A percentile compares a stretch with the other conserved stretches of the same genome.
Evolutionary conservation across 495 filamentous ascomycete species (phyloP).

Genomic region (Talaromyces proteolyticus): DNA sequence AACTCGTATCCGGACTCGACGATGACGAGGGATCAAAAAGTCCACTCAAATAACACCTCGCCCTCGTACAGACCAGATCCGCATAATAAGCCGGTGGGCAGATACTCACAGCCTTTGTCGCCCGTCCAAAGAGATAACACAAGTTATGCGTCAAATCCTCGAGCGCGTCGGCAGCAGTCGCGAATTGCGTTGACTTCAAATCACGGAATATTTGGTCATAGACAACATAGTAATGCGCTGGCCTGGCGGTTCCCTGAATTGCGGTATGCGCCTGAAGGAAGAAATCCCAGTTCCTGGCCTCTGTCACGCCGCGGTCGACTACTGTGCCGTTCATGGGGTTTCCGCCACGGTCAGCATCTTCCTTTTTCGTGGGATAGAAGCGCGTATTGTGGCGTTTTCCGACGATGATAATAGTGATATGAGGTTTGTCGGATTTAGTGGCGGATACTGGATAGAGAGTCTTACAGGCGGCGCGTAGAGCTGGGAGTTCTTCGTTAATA

Average conservation of each 20-base stretch:
- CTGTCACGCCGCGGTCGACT: slow-evolving; percentile 78
- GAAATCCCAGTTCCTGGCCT: slow-evolving; percentile 66
- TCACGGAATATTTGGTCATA: slow-evolving; percentile 59
- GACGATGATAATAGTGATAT: slow-evolving; percentile 41
- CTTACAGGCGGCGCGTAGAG: slow-evolving; percentile 50
- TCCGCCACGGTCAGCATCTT: slow-evolving; percentile 41
- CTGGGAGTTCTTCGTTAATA: slow-evolving; percentile 40
- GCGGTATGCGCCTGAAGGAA: slow-evolving; percentile 74
- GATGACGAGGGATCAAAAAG: slow-evolving; percentile 37
- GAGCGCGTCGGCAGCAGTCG: slow-evolving; percentile 45
- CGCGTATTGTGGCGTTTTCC: slow-evolving; percentile 90
- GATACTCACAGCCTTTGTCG: slow-evolving; percentile 69
- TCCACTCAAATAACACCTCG: slow-evolving; percentile 54
- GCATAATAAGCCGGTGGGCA: slow-evolving; percentile 71
- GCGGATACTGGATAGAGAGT: slow-evolving; percentile 32
- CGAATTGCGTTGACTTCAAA: slow-evolving; percentile 15
- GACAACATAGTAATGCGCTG: slow-evolving; percentile 68
- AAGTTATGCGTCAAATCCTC: slow-evolving; percentile 63
- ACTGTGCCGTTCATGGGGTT: slow-evolving; percentile 68
- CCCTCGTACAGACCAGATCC: slow-evolving; percentile 66
- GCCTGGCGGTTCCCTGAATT: slow-evolving; percentile 74
- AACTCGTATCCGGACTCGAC: slow-evolving; percentile 1
- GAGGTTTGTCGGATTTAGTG: slow-evolving; percentile 33
- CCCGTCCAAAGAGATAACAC: slow-evolving; percentile 69
- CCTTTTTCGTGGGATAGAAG: slow-evolving; percentile 60